These are phyloP conservation scores for Hypoxylon subgilvum DNA, from an alignment of 495 filamentous ascomycete species.

Conservation along the genomic window DNA sequence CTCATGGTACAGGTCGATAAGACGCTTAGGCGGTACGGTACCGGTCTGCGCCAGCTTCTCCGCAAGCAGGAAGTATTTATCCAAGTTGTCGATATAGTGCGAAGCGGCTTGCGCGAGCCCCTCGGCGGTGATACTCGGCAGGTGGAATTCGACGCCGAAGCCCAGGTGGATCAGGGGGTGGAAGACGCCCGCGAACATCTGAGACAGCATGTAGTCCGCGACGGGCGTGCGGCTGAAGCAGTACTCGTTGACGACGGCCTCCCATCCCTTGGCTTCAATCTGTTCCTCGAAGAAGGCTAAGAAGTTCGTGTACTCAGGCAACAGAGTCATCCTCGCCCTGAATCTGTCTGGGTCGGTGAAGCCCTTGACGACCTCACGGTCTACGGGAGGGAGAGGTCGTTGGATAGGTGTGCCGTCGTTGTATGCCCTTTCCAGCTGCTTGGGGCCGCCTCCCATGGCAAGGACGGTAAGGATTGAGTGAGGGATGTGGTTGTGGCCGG, in stretches of 20 bases:
- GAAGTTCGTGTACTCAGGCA: conserved; percentile 45
- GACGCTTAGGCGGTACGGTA: conserved; percentile 45
- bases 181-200: conserved; percentile 41
- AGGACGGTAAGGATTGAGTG: conserved; percentile 42
- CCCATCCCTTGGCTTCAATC: conserved; percentile 39
- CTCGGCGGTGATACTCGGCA: conserved; percentile 46
- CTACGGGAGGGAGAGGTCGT: conserved; percentile 31
- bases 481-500: conserved; percentile 44
- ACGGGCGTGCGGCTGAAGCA: conserved; percentile 37
- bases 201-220: conserved; percentile 44
- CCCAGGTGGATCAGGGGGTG: conserved; percentile 52
- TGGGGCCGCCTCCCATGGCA: conserved; percentile 38
- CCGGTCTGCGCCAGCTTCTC: conserved; percentile 33
- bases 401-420: conserved; percentile 39
- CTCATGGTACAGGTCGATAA: conserved; percentile 25
- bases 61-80: conserved; percentile 16
- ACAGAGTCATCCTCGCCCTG: conserved; percentile 23
- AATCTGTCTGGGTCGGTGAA: conserved; percentile 40
- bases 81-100: conserved; percentile 37
- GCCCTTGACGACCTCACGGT: conserved; percentile 31
- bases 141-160: conserved; percentile 50
- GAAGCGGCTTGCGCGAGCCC: conserved; percentile 46
- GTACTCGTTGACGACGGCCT: conserved; percentile 43
- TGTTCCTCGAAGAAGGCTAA: conserved; percentile 46
- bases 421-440: conserved; percentile 40